Percentiles rank a stretch among this genome's conserved stretches.
Conservation (phyloP, 805 yeast genomes). For the Candida verbasci region DNA sequence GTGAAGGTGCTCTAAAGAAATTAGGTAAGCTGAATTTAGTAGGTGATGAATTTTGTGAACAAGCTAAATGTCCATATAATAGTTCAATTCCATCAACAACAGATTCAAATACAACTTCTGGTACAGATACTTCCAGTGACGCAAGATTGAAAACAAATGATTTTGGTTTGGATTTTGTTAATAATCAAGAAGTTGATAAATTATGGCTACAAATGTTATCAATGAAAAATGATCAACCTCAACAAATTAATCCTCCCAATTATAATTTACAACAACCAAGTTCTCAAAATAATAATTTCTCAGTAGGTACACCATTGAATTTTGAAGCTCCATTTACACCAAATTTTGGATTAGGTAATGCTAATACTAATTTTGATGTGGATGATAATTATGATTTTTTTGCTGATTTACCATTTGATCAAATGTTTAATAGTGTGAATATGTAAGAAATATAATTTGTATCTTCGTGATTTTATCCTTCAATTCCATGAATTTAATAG, state of each 20-base stretch:
- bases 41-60: slow-evolving; percentile 11
- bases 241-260: background rate
- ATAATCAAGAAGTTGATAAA: slow-evolving; percentile 28
- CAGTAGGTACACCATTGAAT: slow-evolving; percentile 1
- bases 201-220: slow-evolving; percentile 33
- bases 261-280: background rate
- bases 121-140: slow-evolving; percentile 9
- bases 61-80: slow-evolving; percentile 2
- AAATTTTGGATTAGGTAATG: background rate
- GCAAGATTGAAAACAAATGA: slow-evolving; percentile 7
- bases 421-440: slow-evolving; percentile 6
- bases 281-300: background rate
- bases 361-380: background rate
- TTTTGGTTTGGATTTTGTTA: slow-evolving; percentile 15
- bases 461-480: too few relatives aligned
- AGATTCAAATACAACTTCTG: slow-evolving; percentile 9
- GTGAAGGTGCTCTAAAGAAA: slow-evolving; percentile 20
- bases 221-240: slow-evolving; percentile 14
- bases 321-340: slow-evolving; percentile 2
- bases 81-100: slow-evolving; percentile 3
- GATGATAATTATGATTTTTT: slow-evolving; percentile 17
- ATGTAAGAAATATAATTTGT: background rate
- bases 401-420: slow-evolving; percentile 23
- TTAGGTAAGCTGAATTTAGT: slow-evolving; percentile 16
- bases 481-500: too few relatives aligned